Evolutionary conservation across 306 rosid genomes (phyloP).

Genomic region (Cucumis melo): DNA sequence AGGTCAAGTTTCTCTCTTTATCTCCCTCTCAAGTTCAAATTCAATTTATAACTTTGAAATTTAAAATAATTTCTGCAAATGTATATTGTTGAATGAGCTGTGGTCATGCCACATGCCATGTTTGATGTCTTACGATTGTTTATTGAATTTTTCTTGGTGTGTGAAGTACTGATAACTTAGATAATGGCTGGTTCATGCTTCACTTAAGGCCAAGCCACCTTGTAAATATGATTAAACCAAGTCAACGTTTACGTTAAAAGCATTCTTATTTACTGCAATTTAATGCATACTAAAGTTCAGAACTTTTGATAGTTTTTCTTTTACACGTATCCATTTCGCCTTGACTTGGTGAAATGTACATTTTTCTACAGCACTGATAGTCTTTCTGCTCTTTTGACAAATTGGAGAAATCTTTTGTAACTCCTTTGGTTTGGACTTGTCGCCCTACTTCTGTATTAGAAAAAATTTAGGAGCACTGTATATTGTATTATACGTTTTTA

Average conservation of each 20-base stretch:
- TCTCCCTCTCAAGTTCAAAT: neutral
- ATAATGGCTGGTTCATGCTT: neutral
- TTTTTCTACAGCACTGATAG: too few relatives aligned
- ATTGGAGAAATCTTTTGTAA: too few relatives aligned
- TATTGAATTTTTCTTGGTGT: neutral
- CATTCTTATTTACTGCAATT: neutral
- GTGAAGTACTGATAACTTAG: neutral
- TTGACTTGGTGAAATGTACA: too few relatives aligned
- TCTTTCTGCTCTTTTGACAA: too few relatives aligned
- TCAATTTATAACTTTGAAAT: neutral
- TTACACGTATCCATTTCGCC: too few relatives aligned
- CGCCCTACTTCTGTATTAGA: too few relatives aligned
- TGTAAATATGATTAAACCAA: neutral
- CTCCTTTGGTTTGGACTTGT: too few relatives aligned
- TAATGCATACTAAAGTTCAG: neutral
- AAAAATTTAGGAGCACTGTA: neutral
- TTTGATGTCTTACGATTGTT: neutral
- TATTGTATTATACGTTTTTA: neutral
- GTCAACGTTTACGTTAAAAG: neutral
- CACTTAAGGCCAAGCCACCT: neutral
- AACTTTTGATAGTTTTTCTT: too few relatives aligned
- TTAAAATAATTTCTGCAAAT: neutral
- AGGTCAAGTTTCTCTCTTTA: constrained; percentile 28
- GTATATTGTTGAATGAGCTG: neutral
- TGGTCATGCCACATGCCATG: neutral